Evolutionary conservation across 306 rosid genomes (phyloP), one percentile per base, ranked within the genome.

Genomic region (Cicer pinnatifidum): DNA sequence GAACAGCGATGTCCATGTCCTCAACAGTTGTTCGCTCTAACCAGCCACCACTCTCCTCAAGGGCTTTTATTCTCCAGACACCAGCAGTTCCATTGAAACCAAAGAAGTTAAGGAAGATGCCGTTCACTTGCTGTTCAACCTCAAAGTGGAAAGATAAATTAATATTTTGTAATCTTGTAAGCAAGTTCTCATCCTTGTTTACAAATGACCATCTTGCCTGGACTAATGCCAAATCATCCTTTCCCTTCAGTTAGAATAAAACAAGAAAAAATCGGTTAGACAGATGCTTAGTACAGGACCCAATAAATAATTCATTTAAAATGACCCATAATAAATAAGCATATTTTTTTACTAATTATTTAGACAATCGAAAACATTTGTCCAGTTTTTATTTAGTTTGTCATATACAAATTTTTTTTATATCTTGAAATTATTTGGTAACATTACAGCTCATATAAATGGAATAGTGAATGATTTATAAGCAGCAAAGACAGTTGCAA

Each of bases 11-110:
- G 84, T 94, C 99, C 99, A 94, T 94, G 86, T 94, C 99, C 84
- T 94, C 99, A 23, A 94, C 99, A 57, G 97, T 94, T 57, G 97
- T 94, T 73, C 97, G 85, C 78, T 94, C 99, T 84, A 94, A 88
- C 99, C 99, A 94, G 75, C 99, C 97, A 67, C 97, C 99, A 74
- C 96, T 89, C 12, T 94, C 99, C 88, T 91, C 96, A 69, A 94
- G 87, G 67, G 99, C 99, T 82, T 86, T 89, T 78, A 94, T 87
- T 82, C 93, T 89, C 99, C 99, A 94, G 20, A 94, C 99, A 75
- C 99, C 97, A 75, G 96, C 97, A 53, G 97, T 91, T 74, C 99
- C 97, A 75, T 94, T 94, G 78, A 94, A 94, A 60, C 99, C 99
- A 86, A 94, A 94, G 78, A 94, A 94, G 86, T 94, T 88, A 61